Percentiles rank a stretch among this genome's conserved stretches.
Conservation (phyloP, 345 rosid species). For the Rubroshorea leprosula region DNA sequence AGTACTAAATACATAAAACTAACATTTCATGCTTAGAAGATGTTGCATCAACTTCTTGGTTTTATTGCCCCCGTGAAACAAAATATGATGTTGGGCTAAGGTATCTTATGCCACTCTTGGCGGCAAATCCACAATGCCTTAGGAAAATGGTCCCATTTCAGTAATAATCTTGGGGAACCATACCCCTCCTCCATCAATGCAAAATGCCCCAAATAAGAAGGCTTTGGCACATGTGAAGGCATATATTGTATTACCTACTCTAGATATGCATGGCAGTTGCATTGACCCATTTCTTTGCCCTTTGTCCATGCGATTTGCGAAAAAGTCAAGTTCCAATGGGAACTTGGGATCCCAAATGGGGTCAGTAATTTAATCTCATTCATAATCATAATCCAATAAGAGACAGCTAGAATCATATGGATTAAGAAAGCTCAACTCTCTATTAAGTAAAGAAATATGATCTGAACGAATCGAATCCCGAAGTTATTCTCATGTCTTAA, state of each 20-base stretch:
- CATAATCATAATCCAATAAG: neutral
- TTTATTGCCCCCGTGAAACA: neutral
- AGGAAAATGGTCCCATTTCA: conserved; percentile 7
- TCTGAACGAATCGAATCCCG: too few relatives aligned
- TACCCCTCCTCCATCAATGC: neutral
- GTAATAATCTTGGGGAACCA: neutral
- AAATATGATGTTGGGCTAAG: conserved; percentile 2
- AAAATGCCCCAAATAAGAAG: conserved; percentile 11
- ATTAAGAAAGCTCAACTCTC: too few relatives aligned
- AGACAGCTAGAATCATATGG: neutral
- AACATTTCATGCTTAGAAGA: neutral
- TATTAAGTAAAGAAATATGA: too few relatives aligned
- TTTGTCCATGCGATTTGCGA: conserved; percentile 5
- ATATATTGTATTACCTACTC: neutral
- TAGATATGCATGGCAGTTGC: neutral
- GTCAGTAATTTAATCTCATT: neutral
- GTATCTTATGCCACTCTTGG: neutral
- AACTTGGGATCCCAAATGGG: neutral
- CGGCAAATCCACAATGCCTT: neutral
- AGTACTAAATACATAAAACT: too few relatives aligned
- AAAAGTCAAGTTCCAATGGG: conserved; percentile 14
- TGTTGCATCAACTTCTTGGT: neutral
- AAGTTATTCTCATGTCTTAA: too few relatives aligned
- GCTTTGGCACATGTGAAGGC: conserved; percentile 8
- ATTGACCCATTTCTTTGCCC: conserved; percentile 2